A percentile compares a stretch with the other conserved stretches of the same genome.
Evolutionary conservation across 2,329 filamentous ascomycete species (phyloP).

Genomic region (Cordyceps javanica): DNA sequence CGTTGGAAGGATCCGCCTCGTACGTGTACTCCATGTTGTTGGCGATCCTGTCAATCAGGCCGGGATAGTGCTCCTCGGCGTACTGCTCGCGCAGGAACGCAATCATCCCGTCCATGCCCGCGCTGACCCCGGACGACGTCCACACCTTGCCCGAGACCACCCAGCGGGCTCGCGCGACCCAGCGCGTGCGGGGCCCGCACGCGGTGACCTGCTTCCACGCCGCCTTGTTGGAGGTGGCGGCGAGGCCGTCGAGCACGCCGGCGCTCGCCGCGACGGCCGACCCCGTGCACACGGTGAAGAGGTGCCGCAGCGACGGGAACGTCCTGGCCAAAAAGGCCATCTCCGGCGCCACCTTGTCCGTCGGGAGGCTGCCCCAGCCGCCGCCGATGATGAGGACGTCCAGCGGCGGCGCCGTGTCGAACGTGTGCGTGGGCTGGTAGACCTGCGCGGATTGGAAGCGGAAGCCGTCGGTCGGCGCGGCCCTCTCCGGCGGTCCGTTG

Average conservation of each 20-base stretch:
- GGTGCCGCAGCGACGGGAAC: conserved; percentile 36
- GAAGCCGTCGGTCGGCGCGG: too few relatives aligned
- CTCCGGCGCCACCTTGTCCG: conserved; percentile 23
- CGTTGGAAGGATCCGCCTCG: background rate
- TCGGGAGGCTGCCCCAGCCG: conserved; percentile 54
- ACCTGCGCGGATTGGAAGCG: background rate
- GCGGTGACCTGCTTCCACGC: too few relatives aligned
- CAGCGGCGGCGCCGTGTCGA: background rate
- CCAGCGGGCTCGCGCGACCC: background rate
- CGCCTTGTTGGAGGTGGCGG: conserved; percentile 53
- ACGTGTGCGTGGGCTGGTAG: background rate
- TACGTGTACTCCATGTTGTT: background rate
- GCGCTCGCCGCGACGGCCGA: conserved; percentile 43
- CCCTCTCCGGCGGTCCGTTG: too few relatives aligned
- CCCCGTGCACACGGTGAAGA: conserved; percentile 55
- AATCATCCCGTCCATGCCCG: background rate
- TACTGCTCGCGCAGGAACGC: background rate
- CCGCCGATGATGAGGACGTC: conserved; percentile 45
- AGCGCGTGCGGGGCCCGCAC: too few relatives aligned
- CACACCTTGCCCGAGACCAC: background rate
- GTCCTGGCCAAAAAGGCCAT: conserved; percentile 34
- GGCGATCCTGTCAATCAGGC: too few relatives aligned
- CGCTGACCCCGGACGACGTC: background rate
- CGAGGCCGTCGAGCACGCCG: conserved; percentile 46
- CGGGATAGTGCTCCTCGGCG: background rate